Conservation (phyloP, 2,329 filamentous ascomycete genomes). For the Cladosporium colombiae region DNA sequence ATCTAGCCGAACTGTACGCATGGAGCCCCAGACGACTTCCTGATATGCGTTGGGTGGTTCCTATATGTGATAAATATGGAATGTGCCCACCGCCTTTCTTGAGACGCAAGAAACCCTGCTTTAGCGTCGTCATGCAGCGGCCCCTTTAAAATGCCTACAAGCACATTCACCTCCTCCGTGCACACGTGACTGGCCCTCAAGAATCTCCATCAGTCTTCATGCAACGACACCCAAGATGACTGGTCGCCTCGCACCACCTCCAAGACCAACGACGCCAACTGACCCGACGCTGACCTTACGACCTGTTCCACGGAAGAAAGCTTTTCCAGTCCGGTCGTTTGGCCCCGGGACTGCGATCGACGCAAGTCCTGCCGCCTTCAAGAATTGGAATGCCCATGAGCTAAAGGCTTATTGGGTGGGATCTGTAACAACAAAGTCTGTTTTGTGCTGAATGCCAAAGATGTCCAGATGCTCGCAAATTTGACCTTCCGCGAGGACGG, state of each 20-base stretch:
- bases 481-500: neutral
- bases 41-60: neutral
- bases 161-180: neutral
- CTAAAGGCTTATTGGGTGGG: neutral
- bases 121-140: neutral
- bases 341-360: slow-evolving; percentile 1
- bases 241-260: neutral
- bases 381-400: neutral
- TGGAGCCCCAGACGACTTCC: neutral
- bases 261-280: slow-evolving; percentile 4
- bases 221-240: neutral
- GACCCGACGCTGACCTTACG: slow-evolving; percentile 11
- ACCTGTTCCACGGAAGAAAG: slow-evolving; percentile 1
- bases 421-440: neutral
- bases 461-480: slow-evolving; percentile 1
- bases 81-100: neutral
- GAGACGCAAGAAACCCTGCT: neutral
- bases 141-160: neutral
- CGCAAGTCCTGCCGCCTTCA: neutral
- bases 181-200: neutral
- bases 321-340: neutral
- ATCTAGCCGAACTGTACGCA: neutral
- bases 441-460: slow-evolving; percentile 5
- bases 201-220: neutral
- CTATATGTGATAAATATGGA: neutral